Percentiles rank a stretch among this genome's conserved stretches.
Evolutionary conservation across 1,139 yeast species (phyloP).

Genomic region (Saccharomyces uvarum): DNA sequence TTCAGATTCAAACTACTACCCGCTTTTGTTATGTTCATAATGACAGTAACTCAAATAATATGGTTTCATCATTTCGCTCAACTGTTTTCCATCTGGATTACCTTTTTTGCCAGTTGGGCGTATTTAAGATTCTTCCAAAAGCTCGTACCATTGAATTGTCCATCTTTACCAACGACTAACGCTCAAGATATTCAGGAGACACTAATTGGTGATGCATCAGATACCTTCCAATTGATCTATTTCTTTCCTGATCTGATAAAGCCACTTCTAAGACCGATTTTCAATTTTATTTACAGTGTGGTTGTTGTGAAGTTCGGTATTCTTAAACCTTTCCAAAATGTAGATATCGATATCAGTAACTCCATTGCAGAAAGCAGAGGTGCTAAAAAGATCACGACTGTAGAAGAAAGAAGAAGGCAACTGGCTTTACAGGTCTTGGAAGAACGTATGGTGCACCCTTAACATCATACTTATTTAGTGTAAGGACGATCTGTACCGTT

Average conservation of each 20-base stretch:
- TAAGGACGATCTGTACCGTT: too few relatives aligned
- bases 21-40: conserved; percentile 44
- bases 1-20: conserved; percentile 72
- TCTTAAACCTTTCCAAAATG: conserved; percentile 61
- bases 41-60: conserved; percentile 31
- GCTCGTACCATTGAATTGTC: conserved; percentile 7
- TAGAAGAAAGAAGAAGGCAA: conserved; percentile 75
- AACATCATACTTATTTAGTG: neutral
- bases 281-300: conserved; percentile 46
- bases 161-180: conserved; percentile 25
- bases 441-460: conserved; percentile 43
- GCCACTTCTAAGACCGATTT: conserved; percentile 48
- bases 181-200: conserved; percentile 12
- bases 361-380: conserved; percentile 51
- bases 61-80: conserved; percentile 44
- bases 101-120: conserved; percentile 63
- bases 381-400: conserved; percentile 31
- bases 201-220: conserved; percentile 74
- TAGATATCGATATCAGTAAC: conserved; percentile 67
- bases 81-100: conserved; percentile 56
- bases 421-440: conserved; percentile 78
- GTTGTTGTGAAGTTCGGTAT: conserved; percentile 47
- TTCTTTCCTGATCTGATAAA: conserved; percentile 63
- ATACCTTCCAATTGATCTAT: conserved; percentile 73
- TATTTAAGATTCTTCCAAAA: conserved; percentile 70